phyloP scores from a whole-genome alignment of 164 flowering plant species.

The Kingdonia uniflora region DNA sequence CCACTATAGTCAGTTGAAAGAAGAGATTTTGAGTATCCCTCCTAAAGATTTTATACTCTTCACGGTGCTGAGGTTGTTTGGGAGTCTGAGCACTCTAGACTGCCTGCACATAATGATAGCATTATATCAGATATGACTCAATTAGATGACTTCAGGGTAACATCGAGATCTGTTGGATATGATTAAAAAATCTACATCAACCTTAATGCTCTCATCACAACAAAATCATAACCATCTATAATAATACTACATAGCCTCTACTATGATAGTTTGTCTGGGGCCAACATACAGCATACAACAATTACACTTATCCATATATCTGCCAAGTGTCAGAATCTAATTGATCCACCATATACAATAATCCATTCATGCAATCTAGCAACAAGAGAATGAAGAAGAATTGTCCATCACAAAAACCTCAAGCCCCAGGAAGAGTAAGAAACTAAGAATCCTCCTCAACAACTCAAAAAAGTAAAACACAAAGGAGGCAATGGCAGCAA shows the following conservation, averaged over 20 bases:
- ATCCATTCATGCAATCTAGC: constrained; percentile 32
- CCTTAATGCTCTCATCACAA: not conserved
- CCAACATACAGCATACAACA: not conserved
- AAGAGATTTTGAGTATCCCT: too few species aligned
- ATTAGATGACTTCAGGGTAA: too few species aligned
- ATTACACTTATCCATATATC: constrained; percentile 27
- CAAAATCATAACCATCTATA: not conserved
- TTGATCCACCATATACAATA: constrained; percentile 18
- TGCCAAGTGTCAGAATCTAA: constrained; percentile 37
- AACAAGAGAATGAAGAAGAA: constrained; percentile 3
- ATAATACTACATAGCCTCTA: not conserved
- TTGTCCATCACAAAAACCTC: constrained; percentile 10
- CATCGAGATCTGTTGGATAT: too few species aligned
- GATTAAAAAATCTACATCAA: not conserved
- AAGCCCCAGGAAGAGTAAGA: too few species aligned
- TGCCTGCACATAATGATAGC: too few species aligned
- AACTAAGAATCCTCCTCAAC: too few species aligned
- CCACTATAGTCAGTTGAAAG: too few species aligned
- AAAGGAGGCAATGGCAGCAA: constrained; percentile 16
- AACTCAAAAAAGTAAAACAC: too few species aligned
- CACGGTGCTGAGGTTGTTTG: too few species aligned
- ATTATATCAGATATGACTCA: too few species aligned
- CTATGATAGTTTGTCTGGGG: not conserved
- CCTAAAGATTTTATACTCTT: too few species aligned
- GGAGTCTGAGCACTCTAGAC: too few species aligned